Evolutionary conservation across 345 rosid genomes (phyloP), one percentile per base, ranked within the genome.

Genomic region (Brassica juncea): DNA sequence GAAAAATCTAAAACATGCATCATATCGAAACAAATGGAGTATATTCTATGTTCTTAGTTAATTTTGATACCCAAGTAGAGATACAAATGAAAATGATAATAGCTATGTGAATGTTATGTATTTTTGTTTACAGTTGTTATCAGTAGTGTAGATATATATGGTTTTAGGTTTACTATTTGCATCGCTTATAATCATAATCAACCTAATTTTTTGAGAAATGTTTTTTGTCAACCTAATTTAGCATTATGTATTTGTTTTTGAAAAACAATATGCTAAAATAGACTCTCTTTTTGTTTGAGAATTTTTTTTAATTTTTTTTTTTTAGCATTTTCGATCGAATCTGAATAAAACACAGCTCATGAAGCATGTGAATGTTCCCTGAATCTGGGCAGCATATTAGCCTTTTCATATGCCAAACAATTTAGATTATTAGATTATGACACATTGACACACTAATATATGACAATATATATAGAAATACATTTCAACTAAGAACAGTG

Each of bases 311-410:
- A 58, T 27, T 27, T 27, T 27, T 27, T 27, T 27, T 27, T 27
- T 27, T 27, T 27, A 9, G 39, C 31, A 21, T 21, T 12, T 21
- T 19, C 71, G 52, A 64, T 80, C 28, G 21, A 75, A 74, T 74
- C 57, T 34, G 19, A 7, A 60, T 32, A 74, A 32, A 52, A 58
- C 68, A 79, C 82, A 81, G 83, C 83, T 81, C 83, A 75, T 80
- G 80, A 57, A 42, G 79, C 88, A 86, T 83, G 83, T 86, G 87
- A 69, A 81, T 78, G 84, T 83, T 84, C 85, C 90, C 92, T 64
- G 82, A 85, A 80, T 80, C 77, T 67, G 83, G 81, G 92, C 88
- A 82, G 72, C 19, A 82, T 75, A 83, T 81, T 73, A 84, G 89
- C 83, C 81, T 69, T 75, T 57, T 60, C 73, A 70, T 71, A 81